These are phyloP conservation scores for Butyriboletus loyo DNA, from an alignment of 768 basidiomycete species.

Conservation along the genomic window DNA sequence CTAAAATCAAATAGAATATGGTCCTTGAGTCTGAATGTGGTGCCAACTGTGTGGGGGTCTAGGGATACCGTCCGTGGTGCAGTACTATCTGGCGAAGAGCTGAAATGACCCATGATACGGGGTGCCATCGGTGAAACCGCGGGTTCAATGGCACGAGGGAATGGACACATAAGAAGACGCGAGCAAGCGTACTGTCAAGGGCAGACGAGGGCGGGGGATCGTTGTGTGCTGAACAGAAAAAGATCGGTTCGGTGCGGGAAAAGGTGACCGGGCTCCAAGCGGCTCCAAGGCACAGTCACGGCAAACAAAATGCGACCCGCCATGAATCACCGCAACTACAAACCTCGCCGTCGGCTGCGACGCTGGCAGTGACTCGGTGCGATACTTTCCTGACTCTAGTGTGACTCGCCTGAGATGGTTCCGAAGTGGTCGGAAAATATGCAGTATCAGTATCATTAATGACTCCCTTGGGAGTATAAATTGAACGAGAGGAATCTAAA, in stretches of 20 bases:
- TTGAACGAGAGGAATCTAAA: not conserved
- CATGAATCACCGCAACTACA: too few relatives aligned
- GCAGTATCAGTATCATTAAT: too few relatives aligned
- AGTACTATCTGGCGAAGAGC: not conserved
- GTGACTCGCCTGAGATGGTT: not conserved
- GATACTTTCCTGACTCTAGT: not conserved
- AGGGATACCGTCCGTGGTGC: not conserved
- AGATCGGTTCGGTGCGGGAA: too few relatives aligned
- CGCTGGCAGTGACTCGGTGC: too few relatives aligned
- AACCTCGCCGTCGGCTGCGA: too few relatives aligned
- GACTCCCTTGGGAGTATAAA: not conserved
- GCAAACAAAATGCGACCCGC: too few relatives aligned
- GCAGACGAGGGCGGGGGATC: not conserved
- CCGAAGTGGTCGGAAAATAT: not conserved
- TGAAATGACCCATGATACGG: not conserved
- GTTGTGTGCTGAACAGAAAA: too few relatives aligned
- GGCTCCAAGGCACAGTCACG: too few relatives aligned
- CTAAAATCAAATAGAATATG: not conserved
- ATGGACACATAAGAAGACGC: not conserved
- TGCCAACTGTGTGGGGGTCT: not conserved
- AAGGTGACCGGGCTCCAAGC: too few relatives aligned
- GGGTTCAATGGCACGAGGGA: not conserved
- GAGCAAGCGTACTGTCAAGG: too few relatives aligned
- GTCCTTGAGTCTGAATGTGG: not conserved
- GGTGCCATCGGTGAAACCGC: too few relatives aligned